Base-by-base conservation (phyloP, 208 protist species). In the Porcisia deanei region DNA sequence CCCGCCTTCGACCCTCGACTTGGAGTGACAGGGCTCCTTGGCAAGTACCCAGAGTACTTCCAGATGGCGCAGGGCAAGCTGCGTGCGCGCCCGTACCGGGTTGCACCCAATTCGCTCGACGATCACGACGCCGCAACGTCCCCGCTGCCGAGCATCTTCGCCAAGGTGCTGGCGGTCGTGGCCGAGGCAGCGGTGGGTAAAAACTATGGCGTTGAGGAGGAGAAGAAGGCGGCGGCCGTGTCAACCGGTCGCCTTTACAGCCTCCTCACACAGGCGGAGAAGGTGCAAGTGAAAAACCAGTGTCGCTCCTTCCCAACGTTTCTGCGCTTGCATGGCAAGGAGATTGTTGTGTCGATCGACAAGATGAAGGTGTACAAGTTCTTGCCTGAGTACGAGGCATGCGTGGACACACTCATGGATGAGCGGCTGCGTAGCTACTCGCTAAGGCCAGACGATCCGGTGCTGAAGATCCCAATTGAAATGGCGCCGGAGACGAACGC, bases 31-130 rank as follows among this genome's bases (percentile, higher is more conserved):
- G 93, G 91, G 25, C 73, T 96, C 39, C 85, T 97, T 52, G 90
- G 91, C 52, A 95, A 95, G 81, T 95, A 97, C 75, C 89, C 89
- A 2, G 89, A 96, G 71, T 97, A 97, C 75, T 94, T 97, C 73
- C 93, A 97, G 68, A 69, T 96, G 45, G 80, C 84, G 14, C 85
- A 93, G 47, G 85, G 87, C 4, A 85, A 85, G 73, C 70, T 95
- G 47, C 93, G 93, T 22, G 87, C 89, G 16, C 91, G 93, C 54
- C 93, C 93, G 5, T 94, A 93, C 70, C 75, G 78, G 6, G 81
- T 79, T 43, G 91, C 93, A 2, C 93, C 91, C 1, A 91, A 94
- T 80, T 90, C 93, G 54, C 67, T 95, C 49, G 84, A 88, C 64
- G 88, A 94, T 52, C 63, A 82, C 0, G 85, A 90, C 75, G 60